Conservation (phyloP, 2,329 filamentous ascomycete species). For the Cryphonectria parasitica region DNA sequence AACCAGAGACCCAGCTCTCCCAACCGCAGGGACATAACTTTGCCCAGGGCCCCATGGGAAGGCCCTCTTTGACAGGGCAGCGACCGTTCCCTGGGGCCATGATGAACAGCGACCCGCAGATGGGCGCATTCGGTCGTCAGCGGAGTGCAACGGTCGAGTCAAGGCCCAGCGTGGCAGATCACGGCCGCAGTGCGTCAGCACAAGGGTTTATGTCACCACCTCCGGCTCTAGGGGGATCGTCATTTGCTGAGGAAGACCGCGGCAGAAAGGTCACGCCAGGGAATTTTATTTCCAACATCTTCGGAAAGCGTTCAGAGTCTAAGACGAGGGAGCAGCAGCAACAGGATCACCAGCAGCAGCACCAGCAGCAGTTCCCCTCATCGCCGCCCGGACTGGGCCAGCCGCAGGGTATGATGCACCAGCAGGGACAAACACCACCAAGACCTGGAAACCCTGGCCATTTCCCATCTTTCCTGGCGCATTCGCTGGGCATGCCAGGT, state of each 20-base stretch:
- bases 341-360: not conserved
- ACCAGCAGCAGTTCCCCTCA: constrained; percentile 19
- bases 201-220: constrained; percentile 16
- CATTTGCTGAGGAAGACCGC: constrained; percentile 31
- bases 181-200: constrained; percentile 22
- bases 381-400: constrained; percentile 26
- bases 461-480: constrained; percentile 21
- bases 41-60: constrained; percentile 29
- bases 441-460: constrained; percentile 23
- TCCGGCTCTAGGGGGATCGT: not conserved
- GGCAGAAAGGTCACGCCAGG: constrained; percentile 33
- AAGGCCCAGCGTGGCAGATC: constrained; percentile 24
- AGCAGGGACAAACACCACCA: constrained; percentile 25
- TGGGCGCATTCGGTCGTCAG: constrained; percentile 23
- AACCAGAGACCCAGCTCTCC: constrained; percentile 20
- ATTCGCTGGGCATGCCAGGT: constrained; percentile 27
- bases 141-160: constrained; percentile 33
- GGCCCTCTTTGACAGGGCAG: constrained; percentile 32
- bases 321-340: constrained; percentile 29
- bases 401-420: constrained; percentile 24
- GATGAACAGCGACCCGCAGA: constrained; percentile 7
- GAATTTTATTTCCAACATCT: constrained; percentile 33
- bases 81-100: constrained; percentile 14
- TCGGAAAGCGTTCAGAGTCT: constrained; percentile 32
- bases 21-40: constrained; percentile 21